Evolutionary conservation across 225 moss, liverwort and hornwort genomes (phyloP).

Genomic region (Neckera pumila): DNA sequence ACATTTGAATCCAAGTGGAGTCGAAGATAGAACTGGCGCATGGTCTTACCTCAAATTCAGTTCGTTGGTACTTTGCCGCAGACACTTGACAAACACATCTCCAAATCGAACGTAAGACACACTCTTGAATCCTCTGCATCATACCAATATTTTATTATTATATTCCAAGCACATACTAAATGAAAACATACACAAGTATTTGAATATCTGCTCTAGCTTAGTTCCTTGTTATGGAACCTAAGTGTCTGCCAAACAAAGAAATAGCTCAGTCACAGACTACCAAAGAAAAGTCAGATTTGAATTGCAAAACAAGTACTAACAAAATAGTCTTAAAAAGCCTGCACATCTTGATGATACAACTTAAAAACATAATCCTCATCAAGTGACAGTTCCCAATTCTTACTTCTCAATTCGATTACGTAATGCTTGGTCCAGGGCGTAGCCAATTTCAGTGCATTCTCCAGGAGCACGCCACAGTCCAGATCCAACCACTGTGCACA

Average conservation of each 20-base stretch:
- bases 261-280: not conserved
- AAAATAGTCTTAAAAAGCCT: not conserved
- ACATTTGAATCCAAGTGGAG: not conserved
- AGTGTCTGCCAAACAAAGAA: not conserved
- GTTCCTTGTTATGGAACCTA: not conserved
- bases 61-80: conserved; percentile 63
- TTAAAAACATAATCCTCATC: not conserved
- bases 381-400: not conserved
- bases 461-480: conserved; percentile 90
- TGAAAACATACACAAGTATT: not conserved
- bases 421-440: conserved; percentile 76
- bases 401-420: conserved; percentile 95
- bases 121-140: conserved; percentile 66
- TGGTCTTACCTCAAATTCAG: conserved; percentile 39
- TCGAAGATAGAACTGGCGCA: not conserved
- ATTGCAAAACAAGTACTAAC: not conserved
- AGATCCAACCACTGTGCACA: conserved; percentile 57
- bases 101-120: conserved; percentile 96
- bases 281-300: not conserved
- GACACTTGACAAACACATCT: conserved; percentile 90
- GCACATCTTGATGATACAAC: not conserved
- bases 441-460: conserved; percentile 65
- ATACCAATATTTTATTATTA: not conserved
- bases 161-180: not conserved
- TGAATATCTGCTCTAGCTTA: not conserved